These are phyloP conservation scores for Acacia concinna DNA, from an alignment of 331 rosid species.

Conservation along the genomic window DNA sequence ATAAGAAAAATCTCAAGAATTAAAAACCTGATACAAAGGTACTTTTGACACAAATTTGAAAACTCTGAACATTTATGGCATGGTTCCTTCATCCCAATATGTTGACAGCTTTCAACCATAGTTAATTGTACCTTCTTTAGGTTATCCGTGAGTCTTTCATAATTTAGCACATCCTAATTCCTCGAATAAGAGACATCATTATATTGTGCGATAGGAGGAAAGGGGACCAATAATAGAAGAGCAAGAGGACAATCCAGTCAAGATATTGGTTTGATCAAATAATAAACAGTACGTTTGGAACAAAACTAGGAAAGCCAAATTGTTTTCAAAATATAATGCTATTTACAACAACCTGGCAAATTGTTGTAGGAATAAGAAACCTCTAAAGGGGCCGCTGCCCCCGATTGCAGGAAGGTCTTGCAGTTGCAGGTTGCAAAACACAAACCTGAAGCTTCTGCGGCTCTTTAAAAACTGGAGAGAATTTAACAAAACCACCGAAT, in stretches of 20 bases:
- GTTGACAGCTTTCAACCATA: conserved; percentile 1
- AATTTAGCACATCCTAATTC: background rate
- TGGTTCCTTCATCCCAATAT: conserved; percentile 13
- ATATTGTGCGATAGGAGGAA: background rate
- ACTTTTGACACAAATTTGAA: conserved; percentile 12
- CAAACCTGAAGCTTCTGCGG: conserved; percentile 40
- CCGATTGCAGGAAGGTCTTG: conserved; percentile 28
- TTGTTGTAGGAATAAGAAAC: conserved; percentile 53
- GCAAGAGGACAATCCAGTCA: background rate
- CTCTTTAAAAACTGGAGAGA: conserved; percentile 39
- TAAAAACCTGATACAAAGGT: background rate
- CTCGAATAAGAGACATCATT: background rate
- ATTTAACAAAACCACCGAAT: conserved; percentile 36
- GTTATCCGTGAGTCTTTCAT: background rate
- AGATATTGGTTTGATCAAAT: background rate
- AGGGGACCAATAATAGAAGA: background rate
- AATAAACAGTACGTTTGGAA: background rate
- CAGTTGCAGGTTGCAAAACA: conserved; percentile 32
- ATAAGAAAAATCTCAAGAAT: background rate
- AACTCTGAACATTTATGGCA: background rate
- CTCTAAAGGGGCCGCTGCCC: conserved; percentile 38
- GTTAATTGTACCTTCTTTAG: background rate
- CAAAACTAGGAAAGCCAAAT: background rate
- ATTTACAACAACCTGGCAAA: conserved; percentile 50
- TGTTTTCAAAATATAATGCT: background rate